Conservation (phyloP, 768 basidiomycete species). For the Pholiota conissans region DNA sequence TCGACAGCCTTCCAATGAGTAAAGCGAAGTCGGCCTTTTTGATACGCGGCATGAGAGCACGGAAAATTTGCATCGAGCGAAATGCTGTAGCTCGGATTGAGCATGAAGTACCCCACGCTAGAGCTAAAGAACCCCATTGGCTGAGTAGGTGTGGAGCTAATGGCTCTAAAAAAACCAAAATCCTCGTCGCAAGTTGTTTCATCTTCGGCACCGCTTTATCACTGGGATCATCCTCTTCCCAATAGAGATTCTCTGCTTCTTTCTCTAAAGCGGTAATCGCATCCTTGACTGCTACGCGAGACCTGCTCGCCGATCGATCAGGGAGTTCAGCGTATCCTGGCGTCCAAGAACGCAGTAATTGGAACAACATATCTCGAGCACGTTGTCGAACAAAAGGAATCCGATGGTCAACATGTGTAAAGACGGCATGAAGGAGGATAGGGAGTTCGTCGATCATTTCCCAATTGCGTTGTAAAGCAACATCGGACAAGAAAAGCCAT, state of each 20-base stretch:
- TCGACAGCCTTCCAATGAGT: constrained; percentile 80
- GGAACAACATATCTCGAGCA: constrained; percentile 81
- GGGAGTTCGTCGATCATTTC: constrained; percentile 70
- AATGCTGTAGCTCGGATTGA: constrained; percentile 85
- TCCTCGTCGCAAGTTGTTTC: constrained; percentile 61
- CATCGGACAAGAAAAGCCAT: constrained; percentile 79
- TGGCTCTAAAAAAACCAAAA: constrained; percentile 68
- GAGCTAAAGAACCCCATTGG: constrained; percentile 77
- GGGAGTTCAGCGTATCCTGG: constrained; percentile 74
- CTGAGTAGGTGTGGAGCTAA: constrained; percentile 68
- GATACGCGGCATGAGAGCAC: constrained; percentile 72
- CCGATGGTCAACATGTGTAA: constrained; percentile 83
- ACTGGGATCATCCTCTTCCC: constrained; percentile 70
- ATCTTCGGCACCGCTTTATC: constrained; percentile 64
- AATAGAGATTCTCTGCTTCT: constrained; percentile 57
- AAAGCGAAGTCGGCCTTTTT: constrained; percentile 73
- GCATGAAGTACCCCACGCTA: constrained; percentile 85
- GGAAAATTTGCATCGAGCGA: constrained; percentile 88
- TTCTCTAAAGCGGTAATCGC: constrained; percentile 56
- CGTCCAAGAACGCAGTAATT: constrained; percentile 79
- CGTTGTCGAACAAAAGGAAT: constrained; percentile 65
- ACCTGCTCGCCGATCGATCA: constrained; percentile 52
- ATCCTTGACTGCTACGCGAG: constrained; percentile 48
- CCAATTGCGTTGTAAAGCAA: constrained; percentile 76
- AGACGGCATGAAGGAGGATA: constrained; percentile 72